Conservation (phyloP, 176 grass and related monocot species). For the Pharus latifolius region DNA sequence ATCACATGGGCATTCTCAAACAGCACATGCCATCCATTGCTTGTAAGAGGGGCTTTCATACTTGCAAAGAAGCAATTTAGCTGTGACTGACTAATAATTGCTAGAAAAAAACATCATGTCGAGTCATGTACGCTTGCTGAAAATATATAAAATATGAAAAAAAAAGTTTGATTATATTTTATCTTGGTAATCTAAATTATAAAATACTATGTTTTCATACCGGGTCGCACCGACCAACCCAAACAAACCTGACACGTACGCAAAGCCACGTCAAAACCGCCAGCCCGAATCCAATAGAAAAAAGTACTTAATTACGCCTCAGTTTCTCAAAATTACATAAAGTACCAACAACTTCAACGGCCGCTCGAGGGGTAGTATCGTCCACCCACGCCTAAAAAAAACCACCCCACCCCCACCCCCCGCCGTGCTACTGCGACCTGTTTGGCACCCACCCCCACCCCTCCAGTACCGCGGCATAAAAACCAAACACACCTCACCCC, state of each 20-base stretch:
- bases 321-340: fast-evolving
- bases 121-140: too few species aligned
- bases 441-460: not conserved
- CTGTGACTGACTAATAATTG: too few species aligned
- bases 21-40: too few species aligned
- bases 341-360: not conserved
- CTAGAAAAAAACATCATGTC: too few species aligned
- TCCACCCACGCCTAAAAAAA: not conserved
- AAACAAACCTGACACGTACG: not conserved
- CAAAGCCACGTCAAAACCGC: not conserved
- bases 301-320: not conserved
- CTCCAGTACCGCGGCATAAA: not conserved
- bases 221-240: too few species aligned
- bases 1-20: too few species aligned
- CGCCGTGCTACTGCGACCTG: not conserved
- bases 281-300: not conserved
- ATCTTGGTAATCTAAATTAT: too few species aligned
- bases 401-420: not conserved
- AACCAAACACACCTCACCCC: not conserved
- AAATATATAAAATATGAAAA: too few species aligned
- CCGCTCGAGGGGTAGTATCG: slow-evolving; percentile 1
- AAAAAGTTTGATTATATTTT: too few species aligned
- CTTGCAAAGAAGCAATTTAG: too few species aligned
- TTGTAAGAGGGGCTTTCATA: too few species aligned
- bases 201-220: too few species aligned